Percentiles rank a stretch among this genome's conserved stretches.
These are phyloP conservation scores for Rhododendron simsii DNA, from an alignment of 148 eudicot genomes.

Conservation along the genomic window DNA sequence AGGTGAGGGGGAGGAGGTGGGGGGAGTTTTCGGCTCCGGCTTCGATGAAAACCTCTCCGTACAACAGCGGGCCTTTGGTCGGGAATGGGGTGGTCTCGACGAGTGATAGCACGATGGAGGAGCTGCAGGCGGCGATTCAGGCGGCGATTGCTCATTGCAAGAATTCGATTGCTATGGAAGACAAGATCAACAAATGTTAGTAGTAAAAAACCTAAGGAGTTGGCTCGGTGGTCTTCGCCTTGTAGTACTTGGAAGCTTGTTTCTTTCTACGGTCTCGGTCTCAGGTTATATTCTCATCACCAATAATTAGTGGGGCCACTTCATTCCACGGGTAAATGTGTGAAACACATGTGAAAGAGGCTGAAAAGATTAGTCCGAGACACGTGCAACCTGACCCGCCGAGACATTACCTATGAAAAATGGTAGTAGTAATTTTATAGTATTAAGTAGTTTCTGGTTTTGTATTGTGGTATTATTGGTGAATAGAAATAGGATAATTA, in stretches of 20 bases:
- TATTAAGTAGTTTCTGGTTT: background rate
- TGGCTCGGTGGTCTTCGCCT: background rate
- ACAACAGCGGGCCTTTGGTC: constrained; percentile 42
- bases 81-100: constrained; percentile 27
- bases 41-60: constrained; percentile 67
- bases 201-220: background rate
- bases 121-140: constrained; percentile 84
- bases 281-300: background rate
- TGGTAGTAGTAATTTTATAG: background rate
- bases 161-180: constrained; percentile 49
- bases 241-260: too few species aligned
- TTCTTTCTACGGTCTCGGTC: too few species aligned
- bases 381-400: background rate
- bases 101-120: constrained; percentile 85
- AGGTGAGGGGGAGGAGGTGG: constrained; percentile 34
- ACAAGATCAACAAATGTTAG: constrained; percentile 14
- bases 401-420: background rate
- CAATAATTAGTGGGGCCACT: too few species aligned
- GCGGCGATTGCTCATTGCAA: constrained; percentile 96
- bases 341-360: background rate
- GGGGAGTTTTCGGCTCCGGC: constrained; percentile 72
- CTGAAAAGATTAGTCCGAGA: background rate
- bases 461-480: background rate
- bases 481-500: background rate
- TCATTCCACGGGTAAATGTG: background rate